Evolutionary conservation across 495 filamentous ascomycete species (phyloP), one percentile per base, ranked within the genome.

Genomic region (Lophium mytilinum): DNA sequence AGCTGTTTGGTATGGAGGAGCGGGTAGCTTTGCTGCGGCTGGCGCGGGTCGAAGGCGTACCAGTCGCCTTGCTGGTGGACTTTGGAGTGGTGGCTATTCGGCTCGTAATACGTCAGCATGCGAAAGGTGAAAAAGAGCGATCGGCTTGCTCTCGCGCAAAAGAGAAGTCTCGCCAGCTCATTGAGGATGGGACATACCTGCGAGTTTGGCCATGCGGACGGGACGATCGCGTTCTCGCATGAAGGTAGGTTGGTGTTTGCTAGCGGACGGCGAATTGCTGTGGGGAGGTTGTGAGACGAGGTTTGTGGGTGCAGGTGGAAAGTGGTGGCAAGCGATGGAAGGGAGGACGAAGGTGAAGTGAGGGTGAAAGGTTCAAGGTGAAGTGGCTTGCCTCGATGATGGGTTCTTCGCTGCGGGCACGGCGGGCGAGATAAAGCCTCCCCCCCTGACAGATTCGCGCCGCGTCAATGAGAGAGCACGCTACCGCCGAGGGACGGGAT

Each of bases 1-100:
- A 54, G 24, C 52, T 57, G 39, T 61, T 51, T 11, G 24, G 36
- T n/a, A 64, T 37, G 49, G 56, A 37, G 8, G 14, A 57, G 49
- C 49, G 57, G 4, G 57, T 55, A n/a, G 62, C 45, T 48, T 18
- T 48, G 15, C 17, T 48, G 14, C 45, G 45, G 14, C 14, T 9
- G 12, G 3, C 21, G 14, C 9, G 45, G 21, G 45, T 30, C 10
- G 45, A 30, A 18, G 14, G 19, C 15, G 19, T 17, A 14, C 15
- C 41, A 1, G 41, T 17, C 8, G 15, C 19, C 19, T 45, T 18
- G 14, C 33, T 18, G 17, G 45, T 8, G 45, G 45, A 18, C 17
- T 21, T 21, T 18, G 19, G 7, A 14, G 15, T 24, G 12, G 45
- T 24, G 15, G 45, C 21, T 12, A 24, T 24, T 21, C 15, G 7